Evolutionary conservation across 257 asterid genomes (phyloP).

Genomic region (Euphrasia confusa): DNA sequence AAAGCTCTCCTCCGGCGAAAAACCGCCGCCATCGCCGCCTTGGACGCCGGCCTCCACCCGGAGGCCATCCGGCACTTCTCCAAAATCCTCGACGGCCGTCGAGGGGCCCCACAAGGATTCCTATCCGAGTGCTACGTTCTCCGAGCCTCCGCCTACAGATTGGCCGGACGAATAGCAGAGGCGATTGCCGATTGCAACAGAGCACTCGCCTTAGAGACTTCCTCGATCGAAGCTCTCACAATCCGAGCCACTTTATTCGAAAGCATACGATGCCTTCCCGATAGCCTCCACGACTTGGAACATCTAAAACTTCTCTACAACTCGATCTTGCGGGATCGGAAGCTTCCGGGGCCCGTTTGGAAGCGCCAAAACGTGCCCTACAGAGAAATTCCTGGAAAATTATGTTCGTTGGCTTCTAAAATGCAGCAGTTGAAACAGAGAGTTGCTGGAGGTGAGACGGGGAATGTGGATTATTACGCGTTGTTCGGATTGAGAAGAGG

Average conservation of each 20-base stretch:
- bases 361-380: constrained; percentile 71
- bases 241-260: constrained; percentile 72
- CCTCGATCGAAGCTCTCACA: constrained; percentile 70
- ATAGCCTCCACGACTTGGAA: constrained; percentile 89
- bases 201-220: constrained; percentile 78
- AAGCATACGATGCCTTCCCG: constrained; percentile 68
- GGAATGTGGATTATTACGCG: constrained; percentile 74
- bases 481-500: constrained; percentile 77
- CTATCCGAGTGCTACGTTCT: constrained; percentile 61
- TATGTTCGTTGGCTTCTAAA: constrained; percentile 72
- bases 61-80: constrained; percentile 75
- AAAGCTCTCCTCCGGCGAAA: constrained; percentile 69
- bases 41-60: constrained; percentile 58
- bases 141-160: constrained; percentile 54
- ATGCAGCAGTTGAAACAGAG: constrained; percentile 76
- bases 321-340: constrained; percentile 70
- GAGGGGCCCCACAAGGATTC: constrained; percentile 70
- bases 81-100: constrained; percentile 68
- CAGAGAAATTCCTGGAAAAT: constrained; percentile 83
- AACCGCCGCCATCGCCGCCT: constrained; percentile 71
- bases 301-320: constrained; percentile 82
- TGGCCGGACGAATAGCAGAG: constrained; percentile 60
- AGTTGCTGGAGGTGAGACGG: constrained; percentile 77
- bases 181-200: constrained; percentile 73
- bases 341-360: constrained; percentile 81